Percentiles rank a stretch among this genome's conserved stretches.
phyloP scores from a whole-genome alignment of 2,329 filamentous ascomycete species.

The Arthrobotrys conoides region DNA sequence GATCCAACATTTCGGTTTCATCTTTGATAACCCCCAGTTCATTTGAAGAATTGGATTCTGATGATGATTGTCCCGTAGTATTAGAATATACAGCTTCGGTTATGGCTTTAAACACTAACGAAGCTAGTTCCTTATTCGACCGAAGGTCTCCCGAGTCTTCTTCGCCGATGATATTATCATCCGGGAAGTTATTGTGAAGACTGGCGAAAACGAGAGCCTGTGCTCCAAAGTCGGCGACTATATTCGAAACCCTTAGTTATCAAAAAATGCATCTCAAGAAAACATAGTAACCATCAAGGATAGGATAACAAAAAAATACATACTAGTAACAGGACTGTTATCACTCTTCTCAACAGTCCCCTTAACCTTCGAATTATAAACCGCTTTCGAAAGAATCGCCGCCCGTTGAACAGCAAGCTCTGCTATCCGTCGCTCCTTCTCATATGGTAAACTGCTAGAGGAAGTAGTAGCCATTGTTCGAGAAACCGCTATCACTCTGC shows the following conservation, averaged over 20 bases:
- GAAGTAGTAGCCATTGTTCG: constrained; percentile 47
- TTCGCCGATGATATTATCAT: constrained; percentile 92
- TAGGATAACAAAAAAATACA: neutral
- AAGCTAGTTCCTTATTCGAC: constrained; percentile 77
- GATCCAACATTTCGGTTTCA: constrained; percentile 77
- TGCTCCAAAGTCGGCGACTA: constrained; percentile 92
- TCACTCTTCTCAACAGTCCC: constrained; percentile 95
- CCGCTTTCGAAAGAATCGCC: constrained; percentile 79
- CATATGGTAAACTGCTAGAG: constrained; percentile 70
- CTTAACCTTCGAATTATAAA: constrained; percentile 90
- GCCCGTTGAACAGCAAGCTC: constrained; percentile 91
- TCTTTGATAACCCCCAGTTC: constrained; percentile 75
- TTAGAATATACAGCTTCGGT: constrained; percentile 21
- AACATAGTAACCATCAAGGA: too few relatives aligned
- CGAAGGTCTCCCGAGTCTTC: constrained; percentile 89
- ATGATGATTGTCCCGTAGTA: constrained; percentile 7
- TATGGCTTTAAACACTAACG: constrained; percentile 78
- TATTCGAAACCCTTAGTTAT: neutral
- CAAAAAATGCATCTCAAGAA: neutral
- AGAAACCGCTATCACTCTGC: neutral
- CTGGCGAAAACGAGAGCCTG: constrained; percentile 96
- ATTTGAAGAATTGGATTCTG: neutral
- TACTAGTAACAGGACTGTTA: constrained; percentile 89
- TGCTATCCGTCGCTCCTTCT: constrained; percentile 84
- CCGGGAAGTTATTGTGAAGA: constrained; percentile 88